These are phyloP conservation scores for Quercus berberidifolia DNA, from an alignment of 306 rosid genomes.

Conservation along the genomic window DNA sequence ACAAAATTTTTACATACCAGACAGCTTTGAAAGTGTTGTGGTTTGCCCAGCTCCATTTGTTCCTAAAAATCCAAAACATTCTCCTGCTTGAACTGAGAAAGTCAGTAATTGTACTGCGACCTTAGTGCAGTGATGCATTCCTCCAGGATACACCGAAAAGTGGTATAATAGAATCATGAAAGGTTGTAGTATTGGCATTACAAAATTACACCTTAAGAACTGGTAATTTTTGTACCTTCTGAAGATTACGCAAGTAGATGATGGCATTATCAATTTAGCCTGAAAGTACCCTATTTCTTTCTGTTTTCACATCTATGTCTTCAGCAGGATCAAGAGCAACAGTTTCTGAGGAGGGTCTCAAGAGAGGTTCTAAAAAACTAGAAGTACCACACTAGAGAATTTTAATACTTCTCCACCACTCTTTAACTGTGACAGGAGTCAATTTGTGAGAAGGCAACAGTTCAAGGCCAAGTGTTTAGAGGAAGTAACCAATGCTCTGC, in stretches of 20 bases:
- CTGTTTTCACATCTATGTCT: slow-evolving; percentile 27
- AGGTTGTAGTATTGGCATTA: background rate
- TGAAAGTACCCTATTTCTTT: slow-evolving; percentile 58
- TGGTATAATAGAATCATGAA: slow-evolving; percentile 11
- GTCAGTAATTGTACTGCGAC: slow-evolving; percentile 85
- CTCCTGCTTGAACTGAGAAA: slow-evolving; percentile 95
- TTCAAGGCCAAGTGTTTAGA: slow-evolving; percentile 74
- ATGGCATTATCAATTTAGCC: slow-evolving; percentile 78
- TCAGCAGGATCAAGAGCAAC: slow-evolving; percentile 48
- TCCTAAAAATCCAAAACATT: slow-evolving; percentile 95
- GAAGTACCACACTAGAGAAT: slow-evolving; percentile 29
- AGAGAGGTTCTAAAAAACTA: slow-evolving; percentile 57
- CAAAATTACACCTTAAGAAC: slow-evolving; percentile 3
- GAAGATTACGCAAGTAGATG: slow-evolving; percentile 76
- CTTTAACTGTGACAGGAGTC: slow-evolving; percentile 43
- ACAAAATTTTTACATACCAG: slow-evolving; percentile 51
- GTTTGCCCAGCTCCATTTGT: slow-evolving; percentile 12
- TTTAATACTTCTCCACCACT: slow-evolving; percentile 47
- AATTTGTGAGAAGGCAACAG: slow-evolving; percentile 55
- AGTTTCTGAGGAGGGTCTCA: slow-evolving; percentile 47
- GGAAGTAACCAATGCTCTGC: slow-evolving; percentile 74
- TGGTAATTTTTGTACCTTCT: slow-evolving; percentile 54
- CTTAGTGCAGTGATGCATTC: slow-evolving; percentile 46
- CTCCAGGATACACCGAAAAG: slow-evolving; percentile 68
- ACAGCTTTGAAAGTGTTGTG: slow-evolving; percentile 81